phyloP scores from a whole-genome alignment of 192 early-diverging fungal genomes.

The Coemansia sp. region DNA sequence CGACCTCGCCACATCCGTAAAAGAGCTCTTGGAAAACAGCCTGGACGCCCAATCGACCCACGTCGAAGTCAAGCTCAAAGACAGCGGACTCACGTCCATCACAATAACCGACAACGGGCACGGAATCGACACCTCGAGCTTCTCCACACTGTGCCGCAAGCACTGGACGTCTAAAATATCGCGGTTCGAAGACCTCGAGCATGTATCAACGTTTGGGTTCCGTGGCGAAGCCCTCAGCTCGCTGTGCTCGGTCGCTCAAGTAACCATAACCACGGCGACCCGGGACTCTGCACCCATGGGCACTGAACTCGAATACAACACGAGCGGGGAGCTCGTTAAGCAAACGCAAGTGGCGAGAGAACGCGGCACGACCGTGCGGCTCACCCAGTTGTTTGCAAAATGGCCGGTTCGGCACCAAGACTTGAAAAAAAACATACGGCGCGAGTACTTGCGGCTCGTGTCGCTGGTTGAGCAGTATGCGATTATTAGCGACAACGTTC shows the following conservation, averaged over 20 bases:
- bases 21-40: constrained; percentile 95
- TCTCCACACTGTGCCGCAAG: constrained; percentile 75
- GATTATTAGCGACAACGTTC: constrained; percentile 65
- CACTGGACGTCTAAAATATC: constrained; percentile 85
- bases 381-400: constrained; percentile 73
- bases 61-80: constrained; percentile 80
- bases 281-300: constrained; percentile 56
- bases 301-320: constrained; percentile 66
- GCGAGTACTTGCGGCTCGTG: constrained; percentile 77
- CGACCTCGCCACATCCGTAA: constrained; percentile 78
- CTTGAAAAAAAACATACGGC: constrained; percentile 76
- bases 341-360: constrained; percentile 56
- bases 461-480: constrained; percentile 82
- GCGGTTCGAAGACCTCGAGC: constrained; percentile 73
- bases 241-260: constrained; percentile 61
- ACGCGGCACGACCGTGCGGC: constrained; percentile 74
- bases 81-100: constrained; percentile 71
- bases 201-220: constrained; percentile 86
- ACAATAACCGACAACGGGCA: constrained; percentile 85
- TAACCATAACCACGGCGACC: constrained; percentile 70
- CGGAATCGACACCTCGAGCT: constrained; percentile 68
- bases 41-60: constrained; percentile 81
- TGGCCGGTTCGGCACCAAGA: constrained; percentile 87
- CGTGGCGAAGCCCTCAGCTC: constrained; percentile 91
- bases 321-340: constrained; percentile 57